Conservation (phyloP, 495 filamentous ascomycete species). For the Hyphodiscus hymeniophilus region DNA sequence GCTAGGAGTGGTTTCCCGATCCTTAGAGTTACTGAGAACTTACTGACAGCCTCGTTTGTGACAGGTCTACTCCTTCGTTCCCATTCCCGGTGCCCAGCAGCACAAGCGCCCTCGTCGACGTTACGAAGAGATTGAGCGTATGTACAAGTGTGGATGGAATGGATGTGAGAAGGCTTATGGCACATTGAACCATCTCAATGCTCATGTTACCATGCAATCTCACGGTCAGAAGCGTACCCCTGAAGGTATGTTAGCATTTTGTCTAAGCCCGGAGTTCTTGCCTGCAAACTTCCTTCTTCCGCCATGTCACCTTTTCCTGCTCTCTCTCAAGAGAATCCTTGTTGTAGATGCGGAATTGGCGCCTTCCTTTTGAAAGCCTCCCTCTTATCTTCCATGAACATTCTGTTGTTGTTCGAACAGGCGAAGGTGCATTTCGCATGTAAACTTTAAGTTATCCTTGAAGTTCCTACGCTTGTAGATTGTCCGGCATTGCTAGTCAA, state of each 20-base stretch:
- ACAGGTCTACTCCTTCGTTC: constrained; percentile 96
- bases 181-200: constrained; percentile 92
- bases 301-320: too few relatives aligned
- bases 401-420: too few relatives aligned
- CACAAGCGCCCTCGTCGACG: constrained; percentile 91
- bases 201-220: constrained; percentile 96
- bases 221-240: constrained; percentile 89
- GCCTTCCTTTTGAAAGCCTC: too few relatives aligned
- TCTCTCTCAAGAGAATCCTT: too few relatives aligned
- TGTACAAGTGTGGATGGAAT: constrained; percentile 99
- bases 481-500: constrained; percentile 3
- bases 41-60: constrained; percentile 37
- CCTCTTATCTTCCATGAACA: too few relatives aligned
- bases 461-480: constrained; percentile 4
- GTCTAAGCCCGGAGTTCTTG: background rate
- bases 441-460: background rate
- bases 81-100: constrained; percentile 93
- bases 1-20: background rate
- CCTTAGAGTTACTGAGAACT: constrained; percentile 8
- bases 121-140: constrained; percentile 98
- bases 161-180: constrained; percentile 98
- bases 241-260: constrained; percentile 62
- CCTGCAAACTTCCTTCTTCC: background rate
- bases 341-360: too few relatives aligned
- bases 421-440: too few relatives aligned